These are phyloP conservation scores for Cylindrodendrum hubeiense DNA, from an alignment of 2,329 filamentous ascomycete genomes.

Conservation along the genomic window DNA sequence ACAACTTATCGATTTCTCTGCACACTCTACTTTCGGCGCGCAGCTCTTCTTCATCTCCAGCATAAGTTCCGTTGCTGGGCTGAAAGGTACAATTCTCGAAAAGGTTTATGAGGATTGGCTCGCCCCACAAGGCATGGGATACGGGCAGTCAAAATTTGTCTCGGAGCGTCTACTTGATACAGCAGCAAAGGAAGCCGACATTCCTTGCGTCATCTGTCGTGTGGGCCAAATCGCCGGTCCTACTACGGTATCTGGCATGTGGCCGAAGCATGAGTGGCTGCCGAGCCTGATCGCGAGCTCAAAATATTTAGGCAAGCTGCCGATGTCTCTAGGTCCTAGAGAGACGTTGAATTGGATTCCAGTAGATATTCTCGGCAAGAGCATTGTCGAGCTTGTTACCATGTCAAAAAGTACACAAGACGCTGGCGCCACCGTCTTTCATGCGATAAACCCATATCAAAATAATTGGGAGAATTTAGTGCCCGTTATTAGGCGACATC, in stretches of 20 bases:
- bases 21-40: no score
- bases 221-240: not conserved
- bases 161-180: not conserved
- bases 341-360: not conserved
- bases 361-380: not conserved
- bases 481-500: no score
- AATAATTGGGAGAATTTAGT: no score
- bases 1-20: no score
- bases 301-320: not conserved
- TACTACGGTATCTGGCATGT: not conserved
- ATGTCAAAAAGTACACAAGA: no score
- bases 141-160: not conserved
- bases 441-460: no score
- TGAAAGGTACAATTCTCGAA: not conserved
- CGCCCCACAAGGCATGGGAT: not conserved
- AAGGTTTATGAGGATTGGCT: no score
- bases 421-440: no score
- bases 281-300: not conserved
- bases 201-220: not conserved
- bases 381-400: no score
- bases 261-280: not conserved
- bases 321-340: not conserved
- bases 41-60: not conserved
- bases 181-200: not conserved
- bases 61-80: not conserved